Evolutionary conservation across 495 filamentous ascomycete species (phyloP), one percentile per base, ranked within the genome.

Genomic region (Sporormia fimetaria): DNA sequence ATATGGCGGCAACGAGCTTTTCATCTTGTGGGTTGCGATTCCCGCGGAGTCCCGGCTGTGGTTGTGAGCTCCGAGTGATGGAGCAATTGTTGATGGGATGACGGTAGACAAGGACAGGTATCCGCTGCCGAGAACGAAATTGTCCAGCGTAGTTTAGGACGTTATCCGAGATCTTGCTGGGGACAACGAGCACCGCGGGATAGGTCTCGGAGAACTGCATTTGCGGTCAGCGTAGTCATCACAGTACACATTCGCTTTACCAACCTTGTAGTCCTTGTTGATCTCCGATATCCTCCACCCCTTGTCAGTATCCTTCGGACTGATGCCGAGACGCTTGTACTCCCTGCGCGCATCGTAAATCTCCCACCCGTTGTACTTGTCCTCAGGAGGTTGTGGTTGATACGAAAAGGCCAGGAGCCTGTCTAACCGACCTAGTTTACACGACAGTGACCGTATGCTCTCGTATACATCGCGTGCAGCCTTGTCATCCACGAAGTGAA

Each of bases 41-140:
- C 35, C 83, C 76, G 37, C 83, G 73, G 10, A 96, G 74, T 15
- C 90, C 90, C 12, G 87, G 81, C 42, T 93, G 63, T 2, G 90
- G 90, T 61, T 99, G 90, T 3, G 92, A 90, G 56, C 87, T 92
- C 47, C 90, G 70, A 3, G 88, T 94, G 47, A 99, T 96, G 18
- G 87, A 87, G 59, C 90, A 95, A 58, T 92, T 93, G 61, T 96
- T 99, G 42, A 96, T 70, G 1, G 90, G 86, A 60, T 99, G 90
- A 8, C 94, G 73, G 57, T 99, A 99, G 21, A 83, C 82, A 24
- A 96, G 66, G 6, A 78, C 81, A 12, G 90, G 90, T 62, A 99
- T 83, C 42, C 90, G 75, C 32, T 76, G 75, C 34, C 85, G 73
- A 0, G 90, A 96, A 23, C 90, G 80, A 63, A 88, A 96, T 42